These are phyloP conservation scores for Eimeria falciformis DNA, from an alignment of 169 alveolate genomes.

Conservation along the genomic window DNA sequence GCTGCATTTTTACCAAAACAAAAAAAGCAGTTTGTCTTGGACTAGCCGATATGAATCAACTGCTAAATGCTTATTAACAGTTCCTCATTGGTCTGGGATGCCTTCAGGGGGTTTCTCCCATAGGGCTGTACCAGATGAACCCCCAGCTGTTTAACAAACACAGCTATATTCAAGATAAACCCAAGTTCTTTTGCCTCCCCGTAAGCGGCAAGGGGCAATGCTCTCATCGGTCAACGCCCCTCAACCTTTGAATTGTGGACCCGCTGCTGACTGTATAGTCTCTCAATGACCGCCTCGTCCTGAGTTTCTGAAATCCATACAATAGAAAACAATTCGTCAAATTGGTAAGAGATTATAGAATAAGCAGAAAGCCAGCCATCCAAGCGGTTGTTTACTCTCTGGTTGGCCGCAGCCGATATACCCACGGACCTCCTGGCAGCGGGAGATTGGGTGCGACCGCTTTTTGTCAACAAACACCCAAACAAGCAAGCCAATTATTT, in stretches of 20 bases:
- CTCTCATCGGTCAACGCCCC: no score
- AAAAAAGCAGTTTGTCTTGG: no score
- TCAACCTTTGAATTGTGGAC: neutral
- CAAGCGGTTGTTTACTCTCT: neutral
- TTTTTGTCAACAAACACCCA: neutral
- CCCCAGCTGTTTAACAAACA: no score
- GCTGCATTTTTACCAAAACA: neutral
- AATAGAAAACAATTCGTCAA: neutral
- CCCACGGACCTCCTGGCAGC: constrained; percentile 8
- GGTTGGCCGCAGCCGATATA: neutral
- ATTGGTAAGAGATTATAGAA: neutral
- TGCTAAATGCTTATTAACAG: neutral
- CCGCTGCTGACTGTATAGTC: neutral
- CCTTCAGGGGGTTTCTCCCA: neutral
- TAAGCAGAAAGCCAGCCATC: neutral
- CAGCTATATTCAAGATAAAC: no score
- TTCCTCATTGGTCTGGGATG: neutral
- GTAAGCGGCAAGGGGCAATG: no score
- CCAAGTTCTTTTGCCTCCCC: no score
- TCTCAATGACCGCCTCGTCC: neutral
- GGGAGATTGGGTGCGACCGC: neutral
- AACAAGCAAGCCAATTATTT: neutral
- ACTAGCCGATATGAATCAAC: no score
- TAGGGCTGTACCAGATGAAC: no score
- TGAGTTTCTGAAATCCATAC: neutral